Base-by-base conservation (phyloP, 306 rosid genomes). In the Vicia villosa region DNA sequence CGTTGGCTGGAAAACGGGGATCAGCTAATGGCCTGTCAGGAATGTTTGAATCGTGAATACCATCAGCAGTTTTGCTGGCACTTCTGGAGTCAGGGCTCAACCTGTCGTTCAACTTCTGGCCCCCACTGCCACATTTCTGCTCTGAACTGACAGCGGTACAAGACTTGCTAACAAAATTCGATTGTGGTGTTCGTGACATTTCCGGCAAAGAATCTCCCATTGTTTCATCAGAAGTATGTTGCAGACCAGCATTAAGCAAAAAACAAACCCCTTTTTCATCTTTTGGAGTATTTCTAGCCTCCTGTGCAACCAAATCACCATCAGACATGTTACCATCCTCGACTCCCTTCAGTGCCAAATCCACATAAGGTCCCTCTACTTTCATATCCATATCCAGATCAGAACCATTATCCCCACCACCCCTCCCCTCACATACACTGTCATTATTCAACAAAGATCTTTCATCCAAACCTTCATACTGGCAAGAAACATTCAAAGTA, bases 201-300 rank as follows among this genome's bases (percentile, higher is more conserved):
- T 47, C 81, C 9, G 91, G 83, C 56, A 85, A 72, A 0, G 88
- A 86, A 71, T 85, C 96, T 62, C 85, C 86, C 49, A 63, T 76
- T 50, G 56, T 80, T 47, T 76, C 80, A 28, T 70, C 83, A 43
- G 73, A 78, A 79, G 68, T 63, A 17, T 58, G 73, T 8, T 76
- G 73, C 70, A 78, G 69, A 68, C 20, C 52, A 46, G 70, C 82
- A 36, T 68, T 71, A 26, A 57, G 58, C 56, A 43, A 59, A 61
- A 51, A 46, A 73, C 2, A 42, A 59, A 38, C 49, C 42, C 52
- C 66, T 47, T 41, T 70, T 51, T 28, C 80, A 47, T 80, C 66
- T 73, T 58, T 80, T 20, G 55, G 37, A 15, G 11, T 22, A 6
- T 14, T 45, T 54, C 41, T 34, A 21, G 70, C 56, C 43, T 62